Evolutionary conservation across 2,329 filamentous ascomycete species (phyloP).

Genomic region (Myriosclerotinia curreyana): DNA sequence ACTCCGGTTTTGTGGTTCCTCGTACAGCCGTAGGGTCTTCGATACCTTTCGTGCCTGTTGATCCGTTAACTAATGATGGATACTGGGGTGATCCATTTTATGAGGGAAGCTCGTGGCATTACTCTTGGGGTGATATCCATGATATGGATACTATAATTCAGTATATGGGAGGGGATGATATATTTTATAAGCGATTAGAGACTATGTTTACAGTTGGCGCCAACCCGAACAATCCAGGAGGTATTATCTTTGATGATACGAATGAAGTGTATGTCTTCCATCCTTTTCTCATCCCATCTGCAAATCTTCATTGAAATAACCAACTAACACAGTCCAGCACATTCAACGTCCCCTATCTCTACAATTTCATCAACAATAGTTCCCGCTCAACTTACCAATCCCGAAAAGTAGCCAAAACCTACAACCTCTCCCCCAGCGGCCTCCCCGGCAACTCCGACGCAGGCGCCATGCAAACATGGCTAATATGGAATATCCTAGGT

Average conservation of each 20-base stretch:
- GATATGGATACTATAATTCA: slow-evolving; percentile 50
- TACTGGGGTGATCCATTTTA: slow-evolving; percentile 55
- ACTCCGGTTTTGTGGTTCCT: slow-evolving; percentile 67
- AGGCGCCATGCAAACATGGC: slow-evolving; percentile 69
- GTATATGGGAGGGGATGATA: slow-evolving; percentile 47
- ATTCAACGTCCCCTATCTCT: slow-evolving; percentile 63
- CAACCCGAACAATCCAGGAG: slow-evolving; percentile 15
- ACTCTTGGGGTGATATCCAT: slow-evolving; percentile 53
- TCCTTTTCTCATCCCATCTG: neutral
- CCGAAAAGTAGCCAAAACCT: slow-evolving; percentile 17
- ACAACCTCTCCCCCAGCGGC: slow-evolving; percentile 30
- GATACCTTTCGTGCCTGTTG: slow-evolving; percentile 43
- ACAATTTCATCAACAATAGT: slow-evolving; percentile 48
- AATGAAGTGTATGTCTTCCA: slow-evolving; percentile 31
- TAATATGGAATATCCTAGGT: slow-evolving; percentile 57
- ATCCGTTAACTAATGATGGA: slow-evolving; percentile 50
- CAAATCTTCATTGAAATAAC: neutral
- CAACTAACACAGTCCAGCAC: slow-evolving; percentile 14
- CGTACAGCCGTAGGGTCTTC: slow-evolving; percentile 44
- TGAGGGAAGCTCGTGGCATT: slow-evolving; percentile 52
- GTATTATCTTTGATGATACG: slow-evolving; percentile 57
- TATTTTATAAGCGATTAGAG: slow-evolving; percentile 50
- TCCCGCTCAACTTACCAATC: slow-evolving; percentile 25
- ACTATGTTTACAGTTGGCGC: slow-evolving; percentile 49
- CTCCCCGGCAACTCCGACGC: slow-evolving; percentile 55